Evolutionary conservation across 495 filamentous ascomycete species (phyloP).

Genomic region (Cercophora scortea): DNA sequence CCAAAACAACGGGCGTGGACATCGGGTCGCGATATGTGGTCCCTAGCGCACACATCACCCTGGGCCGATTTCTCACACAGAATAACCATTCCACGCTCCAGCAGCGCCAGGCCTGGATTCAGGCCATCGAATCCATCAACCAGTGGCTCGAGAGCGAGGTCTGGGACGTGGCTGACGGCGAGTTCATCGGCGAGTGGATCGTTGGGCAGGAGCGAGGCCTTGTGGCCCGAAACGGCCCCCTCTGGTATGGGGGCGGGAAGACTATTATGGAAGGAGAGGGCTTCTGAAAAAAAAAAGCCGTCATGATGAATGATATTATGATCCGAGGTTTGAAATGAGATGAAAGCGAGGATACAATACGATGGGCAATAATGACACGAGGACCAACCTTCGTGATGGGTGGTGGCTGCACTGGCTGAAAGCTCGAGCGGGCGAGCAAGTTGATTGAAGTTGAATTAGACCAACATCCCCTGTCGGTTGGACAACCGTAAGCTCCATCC

Average conservation of each 20-base stretch:
- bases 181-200: slow-evolving; percentile 52
- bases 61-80: slow-evolving; percentile 67
- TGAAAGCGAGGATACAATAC: too few relatives aligned
- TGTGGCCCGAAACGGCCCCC: slow-evolving; percentile 56
- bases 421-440: too few relatives aligned
- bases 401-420: too few relatives aligned
- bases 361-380: background rate
- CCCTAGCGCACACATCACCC: slow-evolving; percentile 80
- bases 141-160: slow-evolving; percentile 55
- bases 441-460: too few relatives aligned
- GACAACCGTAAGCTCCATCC: too few relatives aligned
- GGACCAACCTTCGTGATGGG: too few relatives aligned
- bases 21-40: slow-evolving; percentile 74
- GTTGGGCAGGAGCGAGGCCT: slow-evolving; percentile 72
- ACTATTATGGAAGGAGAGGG: slow-evolving; percentile 56
- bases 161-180: slow-evolving; percentile 48
- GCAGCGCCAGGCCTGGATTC: slow-evolving; percentile 51
- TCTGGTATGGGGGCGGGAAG: slow-evolving; percentile 82
- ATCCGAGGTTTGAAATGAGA: background rate
- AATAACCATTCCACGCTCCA: slow-evolving; percentile 34
- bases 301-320: background rate
- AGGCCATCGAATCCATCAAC: slow-evolving; percentile 70
- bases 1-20: slow-evolving; percentile 46
- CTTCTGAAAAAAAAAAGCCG: slow-evolving; percentile 26
- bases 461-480: too few relatives aligned